Conservation (phyloP, 2,329 filamentous ascomycete species). For the Cytospora chrysosperma region DNA sequence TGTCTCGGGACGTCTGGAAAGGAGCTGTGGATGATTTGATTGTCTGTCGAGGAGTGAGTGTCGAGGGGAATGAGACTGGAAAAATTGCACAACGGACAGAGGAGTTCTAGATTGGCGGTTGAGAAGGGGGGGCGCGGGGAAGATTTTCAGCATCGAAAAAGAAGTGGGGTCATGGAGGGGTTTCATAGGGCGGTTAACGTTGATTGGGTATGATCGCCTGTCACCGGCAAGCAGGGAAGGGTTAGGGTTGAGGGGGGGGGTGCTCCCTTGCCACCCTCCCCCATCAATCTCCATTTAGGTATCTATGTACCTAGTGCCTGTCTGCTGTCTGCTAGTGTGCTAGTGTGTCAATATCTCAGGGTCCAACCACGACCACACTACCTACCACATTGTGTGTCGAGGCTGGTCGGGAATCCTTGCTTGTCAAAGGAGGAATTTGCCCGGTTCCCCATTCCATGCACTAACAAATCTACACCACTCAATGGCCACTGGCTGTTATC, state of each 20-base stretch:
- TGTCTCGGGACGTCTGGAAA: constrained; percentile 17
- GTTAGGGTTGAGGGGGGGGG: too few species aligned
- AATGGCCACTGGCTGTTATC: neutral
- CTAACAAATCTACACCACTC: neutral
- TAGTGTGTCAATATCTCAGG: too few species aligned
- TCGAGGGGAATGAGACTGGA: constrained; percentile 5
- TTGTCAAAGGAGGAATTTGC: neutral
- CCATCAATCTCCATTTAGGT: too few species aligned
- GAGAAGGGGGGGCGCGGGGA: constrained; percentile 22
- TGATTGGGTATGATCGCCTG: constrained; percentile 7
- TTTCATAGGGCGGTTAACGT: constrained; percentile 1
- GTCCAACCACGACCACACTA: too few species aligned
- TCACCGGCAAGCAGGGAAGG: too few species aligned
- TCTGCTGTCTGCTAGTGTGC: too few species aligned
- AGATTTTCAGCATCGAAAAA: constrained; percentile 22
- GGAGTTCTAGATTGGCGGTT: constrained; percentile 13
- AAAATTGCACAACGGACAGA: constrained; percentile 18
- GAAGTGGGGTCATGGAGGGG: constrained; percentile 15
- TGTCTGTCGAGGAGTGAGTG: constrained; percentile 3
- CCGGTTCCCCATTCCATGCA: neutral
- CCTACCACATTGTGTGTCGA: neutral
- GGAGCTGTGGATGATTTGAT: constrained; percentile 4
- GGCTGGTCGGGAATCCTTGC: neutral
- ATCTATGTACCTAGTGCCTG: too few species aligned
- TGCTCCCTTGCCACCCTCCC: too few species aligned